phyloP scores from a whole-genome alignment of 2,329 filamentous ascomycete species.

The Aspergillus sp. region DNA sequence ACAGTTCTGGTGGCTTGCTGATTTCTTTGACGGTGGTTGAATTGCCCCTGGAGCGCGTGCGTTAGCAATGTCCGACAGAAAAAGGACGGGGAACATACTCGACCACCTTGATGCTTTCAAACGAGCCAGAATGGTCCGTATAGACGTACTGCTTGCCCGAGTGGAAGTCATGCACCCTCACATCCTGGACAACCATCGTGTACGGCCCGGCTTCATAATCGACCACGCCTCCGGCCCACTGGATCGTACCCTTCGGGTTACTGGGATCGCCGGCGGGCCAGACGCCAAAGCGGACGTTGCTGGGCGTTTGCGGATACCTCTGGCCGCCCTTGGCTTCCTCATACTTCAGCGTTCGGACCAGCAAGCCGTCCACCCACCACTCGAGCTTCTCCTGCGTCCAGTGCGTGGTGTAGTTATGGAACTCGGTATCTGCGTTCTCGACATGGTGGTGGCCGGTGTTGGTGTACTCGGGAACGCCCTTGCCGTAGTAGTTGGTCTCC shows the following conservation, averaged over 20 bases:
- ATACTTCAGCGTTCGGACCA: conserved; percentile 53
- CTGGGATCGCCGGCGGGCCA: conserved; percentile 53
- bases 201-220: conserved; percentile 59
- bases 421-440: conserved; percentile 45
- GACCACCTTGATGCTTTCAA: conserved; percentile 54
- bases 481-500: conserved; percentile 94
- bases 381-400: conserved; percentile 57
- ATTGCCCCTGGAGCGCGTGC: conserved; percentile 50
- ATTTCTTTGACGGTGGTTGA: conserved; percentile 39
- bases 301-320: conserved; percentile 63
- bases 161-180: conserved; percentile 49
- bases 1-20: conserved; percentile 26
- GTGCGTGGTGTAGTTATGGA: conserved; percentile 48
- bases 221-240: conserved; percentile 62
- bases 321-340: conserved; percentile 47
- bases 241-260: conserved; percentile 40
- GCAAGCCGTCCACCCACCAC: conserved; percentile 56
- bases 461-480: conserved; percentile 70
- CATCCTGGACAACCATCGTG: conserved; percentile 61
- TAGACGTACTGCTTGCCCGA: conserved; percentile 59
- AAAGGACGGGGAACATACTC: conserved; percentile 18
- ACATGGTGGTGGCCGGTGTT: conserved; percentile 68
- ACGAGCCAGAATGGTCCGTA: conserved; percentile 51
- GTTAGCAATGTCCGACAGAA: conserved; percentile 3
- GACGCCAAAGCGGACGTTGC: conserved; percentile 59